phyloP scores from a whole-genome alignment of 2,329 filamentous ascomycete genomes.

The Stachybotrys echinatus region DNA sequence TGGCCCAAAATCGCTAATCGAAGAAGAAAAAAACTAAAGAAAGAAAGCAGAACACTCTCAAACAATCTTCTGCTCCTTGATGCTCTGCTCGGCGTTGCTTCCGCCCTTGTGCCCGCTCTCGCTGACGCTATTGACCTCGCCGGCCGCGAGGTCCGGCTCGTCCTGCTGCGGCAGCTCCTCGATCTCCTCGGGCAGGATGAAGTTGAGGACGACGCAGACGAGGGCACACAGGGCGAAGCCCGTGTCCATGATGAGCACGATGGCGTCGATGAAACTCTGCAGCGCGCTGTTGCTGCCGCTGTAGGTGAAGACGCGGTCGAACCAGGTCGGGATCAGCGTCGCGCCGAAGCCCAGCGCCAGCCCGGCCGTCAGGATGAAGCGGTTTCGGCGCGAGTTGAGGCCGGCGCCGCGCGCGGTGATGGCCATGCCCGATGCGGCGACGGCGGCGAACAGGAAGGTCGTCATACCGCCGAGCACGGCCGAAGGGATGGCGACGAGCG shows the following conservation, averaged over 20 bases:
- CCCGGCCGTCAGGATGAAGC: conserved; percentile 75
- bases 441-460: conserved; percentile 73
- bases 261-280: conserved; percentile 69
- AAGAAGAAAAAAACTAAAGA: too few species aligned
- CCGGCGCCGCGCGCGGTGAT: conserved; percentile 65
- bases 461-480: conserved; percentile 67
- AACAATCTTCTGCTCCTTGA: neutral
- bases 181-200: conserved; percentile 68
- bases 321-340: conserved; percentile 63
- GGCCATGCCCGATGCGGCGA: conserved; percentile 71
- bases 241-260: conserved; percentile 67
- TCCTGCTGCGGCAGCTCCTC: conserved; percentile 66
- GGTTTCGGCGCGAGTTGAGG: conserved; percentile 67
- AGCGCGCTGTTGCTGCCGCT: conserved; percentile 61
- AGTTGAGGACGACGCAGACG: conserved; percentile 67
- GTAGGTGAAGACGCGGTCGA: conserved; percentile 68
- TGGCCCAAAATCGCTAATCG: too few species aligned
- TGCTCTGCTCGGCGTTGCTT: neutral
- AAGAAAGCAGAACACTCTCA: neutral
- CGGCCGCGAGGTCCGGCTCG: conserved; percentile 34
- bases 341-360: conserved; percentile 69
- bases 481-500: conserved; percentile 69
- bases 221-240: conserved; percentile 73
- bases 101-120: neutral
- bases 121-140: neutral